phyloP scores from a whole-genome alignment of 2,329 filamentous ascomycete genomes.

The Phialophora verrucosa region DNA sequence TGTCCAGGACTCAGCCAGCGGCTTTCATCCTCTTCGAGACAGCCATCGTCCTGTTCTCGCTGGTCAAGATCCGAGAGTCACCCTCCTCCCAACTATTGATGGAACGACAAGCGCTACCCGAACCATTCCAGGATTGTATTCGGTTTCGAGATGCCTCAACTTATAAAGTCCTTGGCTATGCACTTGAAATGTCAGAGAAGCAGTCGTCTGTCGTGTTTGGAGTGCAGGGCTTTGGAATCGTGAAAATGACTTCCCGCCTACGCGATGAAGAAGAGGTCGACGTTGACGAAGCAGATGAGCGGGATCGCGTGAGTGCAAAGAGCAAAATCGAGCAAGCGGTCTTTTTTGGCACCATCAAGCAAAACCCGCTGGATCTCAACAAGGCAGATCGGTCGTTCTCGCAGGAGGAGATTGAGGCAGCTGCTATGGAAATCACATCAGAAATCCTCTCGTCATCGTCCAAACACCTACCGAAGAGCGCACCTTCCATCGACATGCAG shows the following conservation, averaged over 20 bases:
- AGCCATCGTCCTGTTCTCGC: conserved; percentile 77
- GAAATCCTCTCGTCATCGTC: conserved; percentile 82
- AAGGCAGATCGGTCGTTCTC: conserved; percentile 71
- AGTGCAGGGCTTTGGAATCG: conserved; percentile 62
- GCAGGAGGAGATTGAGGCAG: conserved; percentile 72
- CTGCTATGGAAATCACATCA: conserved; percentile 77
- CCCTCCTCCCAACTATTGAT: conserved; percentile 77
- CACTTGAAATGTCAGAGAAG: conserved; percentile 52
- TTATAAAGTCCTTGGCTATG: conserved; percentile 58
- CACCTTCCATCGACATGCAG: conserved; percentile 80
- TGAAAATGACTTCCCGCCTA: conserved; percentile 48
- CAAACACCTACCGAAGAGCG: conserved; percentile 72
- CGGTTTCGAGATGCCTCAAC: conserved; percentile 68
- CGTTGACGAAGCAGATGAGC: conserved; percentile 45
- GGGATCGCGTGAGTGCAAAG: conserved; percentile 72
- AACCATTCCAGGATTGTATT: conserved; percentile 83
- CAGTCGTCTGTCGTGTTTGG: conserved; percentile 59
- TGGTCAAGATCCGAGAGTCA: conserved; percentile 69
- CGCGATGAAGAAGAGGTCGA: conserved; percentile 56
- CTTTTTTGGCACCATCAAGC: conserved; percentile 81
- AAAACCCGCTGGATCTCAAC: conserved; percentile 87
- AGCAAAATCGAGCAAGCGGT: conserved; percentile 93
- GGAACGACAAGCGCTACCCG: conserved; percentile 66
- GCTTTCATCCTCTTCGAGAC: conserved; percentile 82
- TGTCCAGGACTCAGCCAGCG: conserved; percentile 78